phyloP scores from a whole-genome alignment of 768 basidiomycete species.

The Daedaleopsis sinensis region DNA sequence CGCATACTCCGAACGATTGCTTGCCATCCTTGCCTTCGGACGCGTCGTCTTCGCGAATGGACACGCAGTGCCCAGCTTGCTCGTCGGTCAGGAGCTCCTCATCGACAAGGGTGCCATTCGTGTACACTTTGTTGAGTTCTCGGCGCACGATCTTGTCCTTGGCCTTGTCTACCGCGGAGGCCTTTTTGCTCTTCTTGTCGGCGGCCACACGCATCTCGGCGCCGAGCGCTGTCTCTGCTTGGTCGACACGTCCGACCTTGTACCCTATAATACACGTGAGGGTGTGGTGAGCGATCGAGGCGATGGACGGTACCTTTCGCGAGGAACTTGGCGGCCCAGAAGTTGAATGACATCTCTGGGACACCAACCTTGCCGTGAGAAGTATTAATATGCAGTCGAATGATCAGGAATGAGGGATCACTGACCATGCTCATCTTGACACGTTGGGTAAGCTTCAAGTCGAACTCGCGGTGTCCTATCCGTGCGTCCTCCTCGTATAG shows the following conservation, averaged over 20 bases:
- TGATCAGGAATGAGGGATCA: neutral
- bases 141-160: constrained; percentile 81
- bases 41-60: constrained; percentile 66
- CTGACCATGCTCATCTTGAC: constrained; percentile 99
- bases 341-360: constrained; percentile 91
- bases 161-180: constrained; percentile 46
- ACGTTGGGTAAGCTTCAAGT: constrained; percentile 86
- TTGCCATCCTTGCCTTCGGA: constrained; percentile 45
- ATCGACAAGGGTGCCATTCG: constrained; percentile 94
- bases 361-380: constrained; percentile 74
- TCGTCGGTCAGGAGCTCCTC: constrained; percentile 87
- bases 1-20: constrained; percentile 83
- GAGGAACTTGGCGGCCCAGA: constrained; percentile 90
- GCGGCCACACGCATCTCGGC: constrained; percentile 93
- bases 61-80: constrained; percentile 93
- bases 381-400: neutral
- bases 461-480: constrained; percentile 92
- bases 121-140: constrained; percentile 94
- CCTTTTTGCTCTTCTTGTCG: constrained; percentile 53
- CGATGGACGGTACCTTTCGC: constrained; percentile 60
- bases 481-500: constrained; percentile 97
- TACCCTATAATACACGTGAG: constrained; percentile 52
- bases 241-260: constrained; percentile 96
- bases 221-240: constrained; percentile 95
- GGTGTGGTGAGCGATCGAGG: neutral